A percentile compares a stretch with the other conserved stretches of the same genome.
Evolutionary conservation across 2,329 filamentous ascomycete genomes (phyloP).

Genomic region (Fusarium anguioides): DNA sequence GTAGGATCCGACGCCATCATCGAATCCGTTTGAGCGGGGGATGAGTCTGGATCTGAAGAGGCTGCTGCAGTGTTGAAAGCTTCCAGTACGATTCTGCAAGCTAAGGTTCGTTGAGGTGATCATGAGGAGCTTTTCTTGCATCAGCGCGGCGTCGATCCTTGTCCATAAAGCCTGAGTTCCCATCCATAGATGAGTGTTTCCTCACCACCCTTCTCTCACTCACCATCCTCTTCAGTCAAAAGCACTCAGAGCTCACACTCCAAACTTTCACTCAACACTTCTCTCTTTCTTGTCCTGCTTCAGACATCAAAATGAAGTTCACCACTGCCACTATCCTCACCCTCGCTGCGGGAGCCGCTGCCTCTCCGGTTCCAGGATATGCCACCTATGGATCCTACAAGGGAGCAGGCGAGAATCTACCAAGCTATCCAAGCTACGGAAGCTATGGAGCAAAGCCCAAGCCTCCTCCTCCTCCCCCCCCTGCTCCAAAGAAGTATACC

Average conservation of each 20-base stretch:
- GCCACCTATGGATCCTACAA: not conserved
- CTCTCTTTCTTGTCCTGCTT: not conserved
- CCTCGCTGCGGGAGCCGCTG: conserved; percentile 40
- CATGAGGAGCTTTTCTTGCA: not conserved
- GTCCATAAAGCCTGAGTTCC: conserved; percentile 28
- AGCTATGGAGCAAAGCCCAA: conserved; percentile 5
- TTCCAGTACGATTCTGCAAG: not conserved
- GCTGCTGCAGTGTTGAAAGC: not conserved
- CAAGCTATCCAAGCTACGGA: not conserved
- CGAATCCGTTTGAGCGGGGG: not conserved
- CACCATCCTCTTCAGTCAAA: conserved; percentile 3
- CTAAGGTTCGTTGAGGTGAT: conserved; percentile 5
- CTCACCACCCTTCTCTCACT: conserved; percentile 6
- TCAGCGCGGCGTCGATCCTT: not conserved
- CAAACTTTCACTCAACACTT: not conserved
- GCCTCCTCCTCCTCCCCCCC: no score
- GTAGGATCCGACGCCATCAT: conserved; percentile 14
- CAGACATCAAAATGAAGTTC: conserved; percentile 47
- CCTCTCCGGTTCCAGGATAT: conserved; percentile 35
- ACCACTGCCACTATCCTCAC: conserved; percentile 42
- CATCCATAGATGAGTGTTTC: not conserved
- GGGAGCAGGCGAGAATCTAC: not conserved
- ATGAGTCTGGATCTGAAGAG: not conserved
- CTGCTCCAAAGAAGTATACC: conserved; percentile 13
- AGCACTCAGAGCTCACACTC: not conserved